These are phyloP conservation scores for Articulospora tetracladia DNA, from an alignment of 495 filamentous ascomycete genomes.

Conservation along the genomic window DNA sequence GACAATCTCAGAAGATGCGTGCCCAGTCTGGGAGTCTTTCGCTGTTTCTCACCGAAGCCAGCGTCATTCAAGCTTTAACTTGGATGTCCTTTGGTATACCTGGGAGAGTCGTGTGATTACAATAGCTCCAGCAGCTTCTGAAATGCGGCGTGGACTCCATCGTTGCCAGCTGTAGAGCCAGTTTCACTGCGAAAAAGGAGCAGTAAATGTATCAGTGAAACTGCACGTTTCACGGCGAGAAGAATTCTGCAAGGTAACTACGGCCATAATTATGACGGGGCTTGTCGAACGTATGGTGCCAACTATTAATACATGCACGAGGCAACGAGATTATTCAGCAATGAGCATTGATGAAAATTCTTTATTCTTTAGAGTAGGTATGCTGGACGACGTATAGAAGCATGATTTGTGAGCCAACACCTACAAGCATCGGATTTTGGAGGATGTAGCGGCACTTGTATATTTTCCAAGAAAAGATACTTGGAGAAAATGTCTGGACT, in stretches of 20 bases:
- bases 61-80: too few species aligned
- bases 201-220: neutral
- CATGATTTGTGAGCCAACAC: neutral
- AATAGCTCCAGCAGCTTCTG: too few species aligned
- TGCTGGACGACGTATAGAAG: neutral
- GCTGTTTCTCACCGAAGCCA: too few species aligned
- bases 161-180: too few species aligned
- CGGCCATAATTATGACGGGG: neutral
- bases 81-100: too few species aligned
- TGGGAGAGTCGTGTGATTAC: neutral
- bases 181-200: too few species aligned
- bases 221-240: neutral
- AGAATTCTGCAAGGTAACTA: neutral
- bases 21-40: too few species aligned
- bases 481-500: neutral
- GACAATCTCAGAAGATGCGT: too few species aligned
- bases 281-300: neutral
- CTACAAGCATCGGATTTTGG: neutral
- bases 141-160: too few species aligned
- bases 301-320: neutral
- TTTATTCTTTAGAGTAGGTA: neutral
- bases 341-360: neutral
- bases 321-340: neutral
- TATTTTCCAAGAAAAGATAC: neutral
- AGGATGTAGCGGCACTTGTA: neutral